These are phyloP conservation scores for Cordyceps militaris DNA, from an alignment of 2,329 filamentous ascomycete genomes.

Conservation along the genomic window DNA sequence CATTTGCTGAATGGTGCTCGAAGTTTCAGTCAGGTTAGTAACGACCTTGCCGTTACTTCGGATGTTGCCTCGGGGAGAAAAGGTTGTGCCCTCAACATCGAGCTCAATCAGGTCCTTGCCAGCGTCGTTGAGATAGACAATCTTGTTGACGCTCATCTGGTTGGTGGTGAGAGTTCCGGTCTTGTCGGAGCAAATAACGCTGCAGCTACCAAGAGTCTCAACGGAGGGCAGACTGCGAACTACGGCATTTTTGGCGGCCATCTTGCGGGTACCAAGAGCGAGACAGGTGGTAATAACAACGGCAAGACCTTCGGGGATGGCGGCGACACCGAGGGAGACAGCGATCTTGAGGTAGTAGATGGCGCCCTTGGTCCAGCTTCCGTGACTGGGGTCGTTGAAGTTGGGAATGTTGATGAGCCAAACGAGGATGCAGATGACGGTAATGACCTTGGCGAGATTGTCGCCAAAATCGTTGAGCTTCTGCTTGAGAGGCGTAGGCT, in stretches of 20 bases:
- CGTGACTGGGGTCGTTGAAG: conserved; percentile 91
- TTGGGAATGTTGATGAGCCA: conserved; percentile 98
- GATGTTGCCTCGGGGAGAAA: conserved; percentile 74
- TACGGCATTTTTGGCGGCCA: conserved; percentile 97
- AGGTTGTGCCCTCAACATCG: conserved; percentile 87
- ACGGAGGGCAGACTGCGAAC: conserved; percentile 94
- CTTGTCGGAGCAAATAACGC: conserved; percentile 99
- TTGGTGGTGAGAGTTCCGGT: conserved; percentile 97
- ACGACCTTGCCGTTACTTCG: conserved; percentile 60
- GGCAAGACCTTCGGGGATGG: conserved; percentile 93
- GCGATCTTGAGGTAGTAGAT: conserved; percentile 99
- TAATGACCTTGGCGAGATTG: conserved; percentile 93
- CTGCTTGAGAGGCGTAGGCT: conserved; percentile 94
- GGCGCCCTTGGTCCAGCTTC: conserved; percentile 89
- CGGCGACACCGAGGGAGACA: conserved; percentile 93
- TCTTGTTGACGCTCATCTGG: conserved; percentile 96
- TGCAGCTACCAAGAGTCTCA: conserved; percentile 97
- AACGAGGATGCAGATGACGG: conserved; percentile 89
- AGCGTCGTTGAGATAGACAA: conserved; percentile 72
- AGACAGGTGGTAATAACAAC: conserved; percentile 99
- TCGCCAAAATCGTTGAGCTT: conserved; percentile 99
- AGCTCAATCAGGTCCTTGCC: conserved; percentile 75
- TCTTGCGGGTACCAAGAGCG: conserved; percentile 91
- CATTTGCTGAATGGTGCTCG: conserved; percentile 74
- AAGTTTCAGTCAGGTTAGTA: conserved; percentile 61